Percentiles rank a stretch among this genome's conserved stretches.
Conservation (phyloP, 805 yeast species). For the Novakomyces olei region DNA sequence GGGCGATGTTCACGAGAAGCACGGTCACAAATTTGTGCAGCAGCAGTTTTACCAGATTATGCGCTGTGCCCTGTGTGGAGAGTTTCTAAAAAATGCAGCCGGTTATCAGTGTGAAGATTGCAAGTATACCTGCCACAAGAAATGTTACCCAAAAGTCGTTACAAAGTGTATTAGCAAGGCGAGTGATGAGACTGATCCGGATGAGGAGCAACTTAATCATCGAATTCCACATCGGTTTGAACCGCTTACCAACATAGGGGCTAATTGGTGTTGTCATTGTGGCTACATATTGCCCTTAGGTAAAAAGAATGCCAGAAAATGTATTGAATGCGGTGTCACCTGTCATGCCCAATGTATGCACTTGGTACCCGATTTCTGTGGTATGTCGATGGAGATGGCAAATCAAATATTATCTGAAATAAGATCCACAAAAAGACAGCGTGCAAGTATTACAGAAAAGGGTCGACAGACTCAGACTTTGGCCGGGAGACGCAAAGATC, state of each 20-base stretch:
- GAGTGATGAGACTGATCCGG: slow-evolving; percentile 36
- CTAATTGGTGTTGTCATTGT: slow-evolving; percentile 99
- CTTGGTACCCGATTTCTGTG: slow-evolving; percentile 93
- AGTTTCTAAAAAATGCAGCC: slow-evolving; percentile 57
- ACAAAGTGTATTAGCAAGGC: slow-evolving; percentile 64
- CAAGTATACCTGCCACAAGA: slow-evolving; percentile 52
- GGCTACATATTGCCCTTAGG: slow-evolving; percentile 95
- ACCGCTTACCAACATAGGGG: slow-evolving; percentile 76
- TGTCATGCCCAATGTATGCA: slow-evolving; percentile 86
- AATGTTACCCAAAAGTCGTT: slow-evolving; percentile 57
- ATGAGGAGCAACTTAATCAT: slow-evolving; percentile 73
- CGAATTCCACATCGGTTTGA: slow-evolving; percentile 94
- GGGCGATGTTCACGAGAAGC: slow-evolving; percentile 60
- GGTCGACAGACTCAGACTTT: no score
- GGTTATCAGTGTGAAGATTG: slow-evolving; percentile 71
- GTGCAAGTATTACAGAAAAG: no score
- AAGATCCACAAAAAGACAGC: slow-evolving; percentile 38
- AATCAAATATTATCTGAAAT: slow-evolving; percentile 70
- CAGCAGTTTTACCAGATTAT: slow-evolving; percentile 87
- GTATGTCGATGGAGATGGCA: slow-evolving; percentile 95
- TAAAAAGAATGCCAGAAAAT: slow-evolving; percentile 71
- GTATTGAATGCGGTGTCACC: slow-evolving; percentile 70
- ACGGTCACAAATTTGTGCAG: slow-evolving; percentile 92
- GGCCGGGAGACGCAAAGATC: no score
- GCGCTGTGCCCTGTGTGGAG: slow-evolving; percentile 96